Base-by-base conservation (phyloP, 208 protist species). In the Leishmania turanica region DNA sequence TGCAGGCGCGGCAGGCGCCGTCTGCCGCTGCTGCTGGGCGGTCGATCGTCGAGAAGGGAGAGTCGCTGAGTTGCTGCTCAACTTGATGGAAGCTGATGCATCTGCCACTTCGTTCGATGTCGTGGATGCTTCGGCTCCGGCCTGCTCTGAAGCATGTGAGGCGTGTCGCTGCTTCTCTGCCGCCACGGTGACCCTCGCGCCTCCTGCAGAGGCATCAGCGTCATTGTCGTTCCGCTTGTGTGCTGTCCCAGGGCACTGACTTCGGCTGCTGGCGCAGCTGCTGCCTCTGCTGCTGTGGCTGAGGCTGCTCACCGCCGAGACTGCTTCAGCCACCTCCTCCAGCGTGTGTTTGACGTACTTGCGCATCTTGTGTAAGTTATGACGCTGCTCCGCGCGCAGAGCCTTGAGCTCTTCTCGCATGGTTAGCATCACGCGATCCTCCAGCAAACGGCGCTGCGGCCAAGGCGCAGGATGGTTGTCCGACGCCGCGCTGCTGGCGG, bases 341-440 rank as follows among this genome's bases (percentile, higher is more conserved):
- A 84, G 31, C 13, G 84, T 54, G 11, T 51, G 60, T 13, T 72
- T 70, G 42, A 87, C 34, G 54, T 87, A 72, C 6, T 51, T 49
- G 15, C 80, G 80, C 75, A 83, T 78, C 17, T 24, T n/a, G 42
- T 66, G 62, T 9, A 88, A 70, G n/a, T 45, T 82, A 11, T 75
- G 73, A 0, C 60, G 68, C 79, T 85, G 81, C 75, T 85, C 79
- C 2, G 40, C 69, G 11, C 76, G 85, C 19, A 88, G 27, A 21
- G 45, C 37, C 66, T 74, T 64, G 42, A 84, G 71, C 77, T 85
- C 84, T 9, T 68, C 71, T 31, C 78, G 78, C 37, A 85, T 31
- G 21, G 71, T 64, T 19, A 64, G 17, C 53, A n/a, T 24, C 74
- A 45, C 19, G 53, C 37, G 56, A 31, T 66, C 74, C 17, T 77